Evolutionary conservation across 2,329 filamentous ascomycete genomes (phyloP).

Genomic region (Cercospora canescens): DNA sequence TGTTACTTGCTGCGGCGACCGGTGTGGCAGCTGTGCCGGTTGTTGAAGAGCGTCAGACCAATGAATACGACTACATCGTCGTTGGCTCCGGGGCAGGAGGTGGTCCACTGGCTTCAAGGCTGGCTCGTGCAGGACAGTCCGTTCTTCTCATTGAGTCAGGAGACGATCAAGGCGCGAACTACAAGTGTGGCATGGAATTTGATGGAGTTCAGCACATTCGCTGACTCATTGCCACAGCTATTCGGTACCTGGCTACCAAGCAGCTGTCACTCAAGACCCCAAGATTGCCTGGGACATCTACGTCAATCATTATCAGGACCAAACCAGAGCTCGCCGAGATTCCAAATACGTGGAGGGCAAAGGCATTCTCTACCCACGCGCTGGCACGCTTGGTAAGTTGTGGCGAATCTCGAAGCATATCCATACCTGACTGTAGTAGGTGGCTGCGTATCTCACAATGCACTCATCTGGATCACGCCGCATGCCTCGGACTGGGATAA

Average conservation of each 20-base stretch:
- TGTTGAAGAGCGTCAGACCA: conserved; percentile 9
- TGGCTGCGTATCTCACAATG: conserved; percentile 53
- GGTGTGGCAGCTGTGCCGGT: conserved; percentile 11
- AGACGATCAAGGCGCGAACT: conserved; percentile 55
- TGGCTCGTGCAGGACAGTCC: conserved; percentile 58
- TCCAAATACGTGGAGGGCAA: conserved; percentile 54
- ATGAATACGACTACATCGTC: conserved; percentile 51
- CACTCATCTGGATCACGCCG: conserved; percentile 59
- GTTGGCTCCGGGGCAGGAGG: conserved; percentile 63
- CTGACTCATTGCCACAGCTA: conserved; percentile 32
- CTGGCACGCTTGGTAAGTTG: conserved; percentile 50
- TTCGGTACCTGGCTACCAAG: conserved; percentile 53
- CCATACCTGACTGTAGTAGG: neutral
- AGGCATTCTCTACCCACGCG: conserved; percentile 60
- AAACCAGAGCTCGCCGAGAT: conserved; percentile 54
- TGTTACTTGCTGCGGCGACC: conserved; percentile 9
- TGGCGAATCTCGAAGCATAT: neutral
- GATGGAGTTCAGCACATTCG: neutral
- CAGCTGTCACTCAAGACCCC: conserved; percentile 10
- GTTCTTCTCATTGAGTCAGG: conserved; percentile 63
- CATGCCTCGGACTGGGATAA: conserved; percentile 60
- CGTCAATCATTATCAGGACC: conserved; percentile 59
- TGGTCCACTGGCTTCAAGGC: conserved; percentile 57
- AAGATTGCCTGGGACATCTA: conserved; percentile 39
- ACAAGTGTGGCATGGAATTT: conserved; percentile 34